These are phyloP conservation scores for Penicillium sp. DNA, from an alignment of 2,329 filamentous ascomycete genomes.

Conservation along the genomic window DNA sequence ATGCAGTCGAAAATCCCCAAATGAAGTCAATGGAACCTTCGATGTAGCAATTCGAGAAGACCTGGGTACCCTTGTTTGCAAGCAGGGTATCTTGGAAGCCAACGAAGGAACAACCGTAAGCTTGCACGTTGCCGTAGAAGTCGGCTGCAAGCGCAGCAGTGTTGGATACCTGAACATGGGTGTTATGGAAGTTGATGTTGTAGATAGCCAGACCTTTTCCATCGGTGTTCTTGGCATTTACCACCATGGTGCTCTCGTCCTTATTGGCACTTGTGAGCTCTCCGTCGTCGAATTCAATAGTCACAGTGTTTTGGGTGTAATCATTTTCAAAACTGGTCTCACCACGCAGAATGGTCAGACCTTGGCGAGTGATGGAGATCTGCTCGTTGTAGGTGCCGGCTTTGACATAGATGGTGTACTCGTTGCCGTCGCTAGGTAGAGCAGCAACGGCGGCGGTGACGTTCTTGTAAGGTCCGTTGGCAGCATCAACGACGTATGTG, in stretches of 20 bases:
- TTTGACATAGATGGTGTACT: slow-evolving; percentile 42
- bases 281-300: slow-evolving; percentile 38
- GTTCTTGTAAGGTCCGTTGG: slow-evolving; percentile 41
- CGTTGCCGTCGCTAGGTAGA: slow-evolving; percentile 41
- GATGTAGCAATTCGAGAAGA: slow-evolving; percentile 29
- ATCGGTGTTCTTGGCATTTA: slow-evolving; percentile 39
- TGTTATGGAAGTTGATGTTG: slow-evolving; percentile 35
- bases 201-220: slow-evolving; percentile 36
- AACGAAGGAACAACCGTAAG: slow-evolving; percentile 32
- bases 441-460: slow-evolving; percentile 46
- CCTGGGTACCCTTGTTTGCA: slow-evolving; percentile 29
- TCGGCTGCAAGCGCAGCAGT: slow-evolving; percentile 35
- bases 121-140: slow-evolving; percentile 32
- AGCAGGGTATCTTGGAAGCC: slow-evolving; percentile 31
- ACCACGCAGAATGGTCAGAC: slow-evolving; percentile 40
- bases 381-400: slow-evolving; percentile 46
- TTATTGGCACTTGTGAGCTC: slow-evolving; percentile 41
- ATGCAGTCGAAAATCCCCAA: slow-evolving; percentile 30
- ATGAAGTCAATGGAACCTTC: slow-evolving; percentile 26
- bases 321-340: slow-evolving; percentile 35
- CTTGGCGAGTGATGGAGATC: slow-evolving; percentile 40
- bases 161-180: slow-evolving; percentile 30
- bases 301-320: slow-evolving; percentile 39
- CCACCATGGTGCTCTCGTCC: slow-evolving; percentile 46
- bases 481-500: slow-evolving; percentile 17